A percentile compares a stretch with the other conserved stretches of the same genome.
phyloP scores from a whole-genome alignment of 306 rosid species.

The Hippophae gyantsensis region DNA sequence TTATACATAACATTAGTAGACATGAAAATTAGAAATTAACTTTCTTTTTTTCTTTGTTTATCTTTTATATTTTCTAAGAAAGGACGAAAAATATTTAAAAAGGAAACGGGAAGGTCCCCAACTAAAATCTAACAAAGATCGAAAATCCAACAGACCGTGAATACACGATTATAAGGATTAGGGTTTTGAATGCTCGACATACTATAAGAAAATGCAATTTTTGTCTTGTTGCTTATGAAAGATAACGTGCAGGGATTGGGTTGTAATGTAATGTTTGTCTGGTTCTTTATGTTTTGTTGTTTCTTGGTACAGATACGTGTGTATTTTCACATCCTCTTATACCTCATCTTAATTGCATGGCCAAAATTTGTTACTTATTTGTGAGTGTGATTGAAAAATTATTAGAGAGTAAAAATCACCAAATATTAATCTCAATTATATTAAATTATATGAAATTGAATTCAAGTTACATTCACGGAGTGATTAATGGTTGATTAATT shows the following conservation, averaged over 20 bases:
- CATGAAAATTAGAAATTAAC: too few species aligned
- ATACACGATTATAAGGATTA: not conserved
- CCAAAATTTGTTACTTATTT: conserved; percentile 5
- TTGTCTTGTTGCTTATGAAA: conserved; percentile 17
- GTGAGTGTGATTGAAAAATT: not conserved
- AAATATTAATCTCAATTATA: too few species aligned
- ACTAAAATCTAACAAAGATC: too few species aligned
- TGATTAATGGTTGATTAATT: too few species aligned
- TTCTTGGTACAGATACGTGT: conserved; percentile 23
- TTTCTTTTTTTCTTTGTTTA: too few species aligned
- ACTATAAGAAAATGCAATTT: not conserved
- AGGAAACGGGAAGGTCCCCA: too few species aligned
- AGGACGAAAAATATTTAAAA: too few species aligned
- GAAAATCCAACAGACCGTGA: not conserved
- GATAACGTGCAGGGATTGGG: conserved; percentile 23
- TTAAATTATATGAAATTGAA: too few species aligned
- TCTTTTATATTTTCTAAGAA: too few species aligned
- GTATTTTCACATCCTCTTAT: conserved; percentile 17
- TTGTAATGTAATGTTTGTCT: conserved; percentile 13
- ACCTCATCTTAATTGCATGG: conserved; percentile 40
- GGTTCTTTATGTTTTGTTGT: conserved; percentile 1
- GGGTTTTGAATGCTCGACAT: conserved; percentile 13
- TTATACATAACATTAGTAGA: too few species aligned
- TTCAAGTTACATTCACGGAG: too few species aligned
- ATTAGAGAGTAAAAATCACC: too few species aligned